Conservation (phyloP, 2,329 filamentous ascomycete species). For the Aureobasidium sp. region DNA sequence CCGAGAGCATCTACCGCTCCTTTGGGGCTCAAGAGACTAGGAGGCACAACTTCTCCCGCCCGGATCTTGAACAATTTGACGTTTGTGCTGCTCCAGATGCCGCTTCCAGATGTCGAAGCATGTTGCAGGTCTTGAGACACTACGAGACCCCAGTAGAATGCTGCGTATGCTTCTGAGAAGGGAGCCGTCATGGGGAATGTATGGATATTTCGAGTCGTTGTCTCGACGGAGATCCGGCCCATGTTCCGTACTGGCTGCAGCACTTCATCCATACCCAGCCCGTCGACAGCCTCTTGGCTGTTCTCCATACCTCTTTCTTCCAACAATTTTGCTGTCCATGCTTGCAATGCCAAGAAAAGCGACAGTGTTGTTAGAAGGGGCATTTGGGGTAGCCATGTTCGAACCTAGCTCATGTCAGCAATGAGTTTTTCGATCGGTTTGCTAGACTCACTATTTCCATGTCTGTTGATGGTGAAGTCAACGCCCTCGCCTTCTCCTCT, state of each 20-base stretch:
- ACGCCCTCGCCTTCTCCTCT: constrained; percentile 42
- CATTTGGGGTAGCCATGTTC: constrained; percentile 11
- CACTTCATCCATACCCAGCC: constrained; percentile 27
- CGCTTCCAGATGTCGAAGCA: constrained; percentile 69
- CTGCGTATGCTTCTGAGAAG: constrained; percentile 95
- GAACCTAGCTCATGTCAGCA: constrained; percentile 14
- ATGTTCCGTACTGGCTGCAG: constrained; percentile 35
- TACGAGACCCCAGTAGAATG: constrained; percentile 74
- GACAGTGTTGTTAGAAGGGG: constrained; percentile 9
- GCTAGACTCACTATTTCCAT: constrained; percentile 7
- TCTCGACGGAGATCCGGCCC: constrained; percentile 48
- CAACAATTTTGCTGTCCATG: constrained; percentile 11
- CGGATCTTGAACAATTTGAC: constrained; percentile 88
- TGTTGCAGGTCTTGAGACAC: constrained; percentile 87
- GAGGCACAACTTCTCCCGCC: constrained; percentile 71
- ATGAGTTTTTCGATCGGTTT: constrained; percentile 3
- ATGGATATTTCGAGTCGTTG: constrained; percentile 63
- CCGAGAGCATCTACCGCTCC: constrained; percentile 92
- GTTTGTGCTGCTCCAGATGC: constrained; percentile 86
- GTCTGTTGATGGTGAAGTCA: constrained; percentile 53
- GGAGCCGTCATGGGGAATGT: constrained; percentile 68
- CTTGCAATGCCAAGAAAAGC: constrained; percentile 1
- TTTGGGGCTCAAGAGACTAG: constrained; percentile 67
- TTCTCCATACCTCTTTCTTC: constrained; percentile 2
- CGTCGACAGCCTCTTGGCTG: constrained; percentile 23